phyloP scores from a whole-genome alignment of 2,329 filamentous ascomycete species.

The Ascochyta lentis region DNA sequence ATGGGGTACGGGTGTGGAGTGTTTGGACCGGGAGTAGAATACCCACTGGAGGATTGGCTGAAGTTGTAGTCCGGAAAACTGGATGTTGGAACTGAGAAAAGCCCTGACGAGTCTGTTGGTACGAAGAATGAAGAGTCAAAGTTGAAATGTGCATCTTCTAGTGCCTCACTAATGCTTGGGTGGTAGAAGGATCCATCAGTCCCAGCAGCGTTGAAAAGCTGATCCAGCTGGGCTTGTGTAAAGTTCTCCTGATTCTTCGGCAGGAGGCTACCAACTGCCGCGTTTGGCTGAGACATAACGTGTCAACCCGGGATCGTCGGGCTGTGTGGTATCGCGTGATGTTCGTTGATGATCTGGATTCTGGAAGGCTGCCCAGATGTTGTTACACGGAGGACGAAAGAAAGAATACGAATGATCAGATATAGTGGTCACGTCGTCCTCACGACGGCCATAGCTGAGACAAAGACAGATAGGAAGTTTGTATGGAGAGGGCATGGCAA shows the following conservation, averaged over 20 bases:
- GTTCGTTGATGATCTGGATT: constrained; percentile 2
- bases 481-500: constrained; percentile 13
- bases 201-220: constrained; percentile 16
- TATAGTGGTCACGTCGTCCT: constrained; percentile 29
- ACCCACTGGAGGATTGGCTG: constrained; percentile 2
- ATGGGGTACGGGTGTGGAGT: constrained; percentile 28
- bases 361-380: constrained; percentile 8
- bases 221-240: constrained; percentile 19
- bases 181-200: constrained; percentile 8
- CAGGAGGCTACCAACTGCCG: constrained; percentile 7
- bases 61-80: constrained; percentile 22
- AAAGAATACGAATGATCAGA: constrained; percentile 22
- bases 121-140: not conserved
- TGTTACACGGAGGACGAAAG: constrained; percentile 31
- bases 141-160: constrained; percentile 15
- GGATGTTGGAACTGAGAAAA: constrained; percentile 21
- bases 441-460: constrained; percentile 31
- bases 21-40: constrained; percentile 19
- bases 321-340: constrained; percentile 5
- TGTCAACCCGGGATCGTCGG: not conserved
- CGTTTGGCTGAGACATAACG: constrained; percentile 31
- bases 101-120: constrained; percentile 5
- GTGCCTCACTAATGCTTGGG: constrained; percentile 10
- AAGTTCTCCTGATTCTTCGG: constrained; percentile 11
- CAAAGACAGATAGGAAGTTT: constrained; percentile 20